Evolutionary conservation across 2,329 filamentous ascomycete genomes (phyloP), one percentile per base, ranked within the genome.

Genomic region (Lachnellula subtilissima): DNA sequence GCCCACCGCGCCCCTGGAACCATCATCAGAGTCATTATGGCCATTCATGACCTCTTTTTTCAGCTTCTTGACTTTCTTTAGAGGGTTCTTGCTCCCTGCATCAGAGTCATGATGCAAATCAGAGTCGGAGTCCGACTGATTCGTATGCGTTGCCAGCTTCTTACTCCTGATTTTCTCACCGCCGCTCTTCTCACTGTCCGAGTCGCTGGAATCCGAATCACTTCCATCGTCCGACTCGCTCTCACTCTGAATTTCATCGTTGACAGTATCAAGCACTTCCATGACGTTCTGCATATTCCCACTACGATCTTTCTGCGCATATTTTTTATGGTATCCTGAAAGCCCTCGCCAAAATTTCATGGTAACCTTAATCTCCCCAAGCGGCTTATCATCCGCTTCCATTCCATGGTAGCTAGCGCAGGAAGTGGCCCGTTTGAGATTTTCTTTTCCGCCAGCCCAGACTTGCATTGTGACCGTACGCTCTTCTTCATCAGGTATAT

Each of bases 401-500:
- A 73, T 71, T 3, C 63, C 63, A 7, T 57, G 11, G 37, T 66
- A 66, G 1, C 50, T 54, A 4, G 57, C 48, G 43, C 70, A 81
- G 52, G 80, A 70, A 40, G 78, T 75, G 0, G 81, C 83, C 11
- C 78, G 77, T 68, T 79, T 70, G 67, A 85, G 74, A 61, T 86
- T 79, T 1, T 65, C 60, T 25, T 65, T 66, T 3, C 60, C 61
- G 23, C 86, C 84, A 65, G 84, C 85, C 83, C 85, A 91, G 2
- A 91, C 78, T 5, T 81, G 72, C 3, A 91, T 66, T 4, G 75
- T 77, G 8, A 87, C 64, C 0, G 78, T 81, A 45, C 76, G 73
- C 52, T 85, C 78, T 64, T 88, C 81, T 57, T 89, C 87, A 55
- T 91, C 87, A 0, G 78, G 73, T 0, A 91, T 74, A n/a, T 89